Evolutionary conservation across 129 eudicot species (phyloP).

Genomic region (Chrysanthemum makinoi): DNA sequence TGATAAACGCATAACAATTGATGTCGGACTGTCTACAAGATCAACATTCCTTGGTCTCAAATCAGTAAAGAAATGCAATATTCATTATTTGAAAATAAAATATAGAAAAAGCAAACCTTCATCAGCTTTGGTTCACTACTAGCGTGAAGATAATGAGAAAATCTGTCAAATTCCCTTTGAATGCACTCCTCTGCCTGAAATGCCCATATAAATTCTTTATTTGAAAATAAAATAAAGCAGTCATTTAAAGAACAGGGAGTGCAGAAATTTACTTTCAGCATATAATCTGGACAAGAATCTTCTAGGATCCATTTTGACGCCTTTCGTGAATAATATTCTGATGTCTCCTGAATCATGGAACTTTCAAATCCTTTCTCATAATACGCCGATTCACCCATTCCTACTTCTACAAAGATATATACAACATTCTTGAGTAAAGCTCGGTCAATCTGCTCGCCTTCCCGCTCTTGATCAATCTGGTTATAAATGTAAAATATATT

Average conservation of each 20-base stretch:
- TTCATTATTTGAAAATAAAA: too few species aligned
- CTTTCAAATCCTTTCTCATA: slow-evolving; percentile 91
- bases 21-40: slow-evolving; percentile 76
- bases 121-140: slow-evolving; percentile 88
- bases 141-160: slow-evolving; percentile 68
- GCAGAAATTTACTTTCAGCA: slow-evolving; percentile 53
- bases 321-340: slow-evolving; percentile 84
- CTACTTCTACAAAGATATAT: slow-evolving; percentile 94
- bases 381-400: slow-evolving; percentile 83
- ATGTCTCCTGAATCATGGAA: slow-evolving; percentile 71
- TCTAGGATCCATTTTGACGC: slow-evolving; percentile 93
- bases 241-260: neutral
- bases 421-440: slow-evolving; percentile 89
- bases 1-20: slow-evolving; percentile 79
- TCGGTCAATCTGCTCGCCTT: slow-evolving; percentile 96
- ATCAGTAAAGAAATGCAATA: too few species aligned
- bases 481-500: neutral
- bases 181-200: slow-evolving; percentile 87
- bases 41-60: neutral
- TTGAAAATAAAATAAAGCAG: neutral
- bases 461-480: slow-evolving; percentile 95
- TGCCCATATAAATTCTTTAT: slow-evolving; percentile 1
- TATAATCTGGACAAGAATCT: slow-evolving; percentile 88
- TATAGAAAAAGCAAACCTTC: slow-evolving; percentile 46
- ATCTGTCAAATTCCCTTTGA: slow-evolving; percentile 77